Evolutionary conservation across 2,329 filamentous ascomycete genomes (phyloP).

Genomic region (Cordyceps javanica): DNA sequence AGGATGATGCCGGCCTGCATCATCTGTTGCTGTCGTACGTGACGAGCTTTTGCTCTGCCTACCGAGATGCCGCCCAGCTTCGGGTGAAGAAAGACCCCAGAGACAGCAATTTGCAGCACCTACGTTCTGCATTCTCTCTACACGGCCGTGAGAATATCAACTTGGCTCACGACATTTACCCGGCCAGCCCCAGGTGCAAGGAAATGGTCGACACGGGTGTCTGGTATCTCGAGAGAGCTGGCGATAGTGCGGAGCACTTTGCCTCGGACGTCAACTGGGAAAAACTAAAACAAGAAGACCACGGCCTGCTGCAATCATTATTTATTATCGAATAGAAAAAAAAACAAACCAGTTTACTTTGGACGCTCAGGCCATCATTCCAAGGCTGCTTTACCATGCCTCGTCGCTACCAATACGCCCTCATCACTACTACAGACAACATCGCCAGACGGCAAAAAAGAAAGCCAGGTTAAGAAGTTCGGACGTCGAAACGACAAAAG

Average conservation of each 20-base stretch:
- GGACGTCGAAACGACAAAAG: neutral
- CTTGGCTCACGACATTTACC: slow-evolving; percentile 14
- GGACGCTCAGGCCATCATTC: neutral
- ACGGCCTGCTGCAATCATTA: slow-evolving; percentile 9
- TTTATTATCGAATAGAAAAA: neutral
- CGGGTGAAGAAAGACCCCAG: neutral
- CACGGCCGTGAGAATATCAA: slow-evolving; percentile 18
- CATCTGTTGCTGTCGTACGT: slow-evolving; percentile 8
- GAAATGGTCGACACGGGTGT: slow-evolving; percentile 14
- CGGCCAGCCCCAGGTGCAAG: neutral
- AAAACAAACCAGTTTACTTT: neutral
- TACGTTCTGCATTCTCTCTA: slow-evolving; percentile 16
- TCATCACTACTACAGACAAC: neutral
- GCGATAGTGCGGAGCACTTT: slow-evolving; percentile 13
- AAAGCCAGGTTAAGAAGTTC: neutral
- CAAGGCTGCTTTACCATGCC: no score
- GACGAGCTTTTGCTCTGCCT: slow-evolving; percentile 13
- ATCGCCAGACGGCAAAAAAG: neutral
- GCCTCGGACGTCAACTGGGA: slow-evolving; percentile 15
- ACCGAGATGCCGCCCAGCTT: slow-evolving; percentile 9
- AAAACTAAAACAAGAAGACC: slow-evolving; percentile 11
- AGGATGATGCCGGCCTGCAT: neutral
- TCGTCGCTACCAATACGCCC: neutral
- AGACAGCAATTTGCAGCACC: slow-evolving; percentile 11
- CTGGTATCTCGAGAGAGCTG: slow-evolving; percentile 17